Evolutionary conservation across 768 basidiomycete species (phyloP).

Genomic region (Rhodotorula taiwanensis): DNA sequence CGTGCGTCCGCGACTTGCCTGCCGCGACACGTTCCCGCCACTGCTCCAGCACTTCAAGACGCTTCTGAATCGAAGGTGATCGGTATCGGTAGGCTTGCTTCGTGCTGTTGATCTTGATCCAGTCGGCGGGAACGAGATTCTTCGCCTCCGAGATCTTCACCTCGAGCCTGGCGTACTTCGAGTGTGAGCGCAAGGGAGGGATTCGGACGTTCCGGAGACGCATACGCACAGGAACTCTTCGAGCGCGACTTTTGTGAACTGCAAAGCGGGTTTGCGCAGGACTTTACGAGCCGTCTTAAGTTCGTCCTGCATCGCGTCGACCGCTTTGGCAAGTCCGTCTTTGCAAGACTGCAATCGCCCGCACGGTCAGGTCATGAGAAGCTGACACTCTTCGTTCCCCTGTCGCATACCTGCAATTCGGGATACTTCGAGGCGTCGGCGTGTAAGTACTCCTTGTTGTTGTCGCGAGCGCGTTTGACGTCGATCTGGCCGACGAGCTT

Average conservation of each 20-base stretch:
- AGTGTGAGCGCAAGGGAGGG: too few relatives aligned
- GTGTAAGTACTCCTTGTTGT: conserved; percentile 69
- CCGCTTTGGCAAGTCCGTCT: conserved; percentile 39
- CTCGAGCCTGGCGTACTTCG: conserved; percentile 3
- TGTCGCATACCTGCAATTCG: conserved; percentile 44
- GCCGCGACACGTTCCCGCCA: conserved; percentile 54
- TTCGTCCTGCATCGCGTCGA: conserved; percentile 60
- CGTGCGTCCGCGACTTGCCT: background rate
- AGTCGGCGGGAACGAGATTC: conserved; percentile 51
- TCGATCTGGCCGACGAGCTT: conserved; percentile 56
- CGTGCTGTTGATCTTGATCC: conserved; percentile 64
- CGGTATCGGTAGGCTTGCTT: conserved; percentile 66
- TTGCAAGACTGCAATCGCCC: conserved; percentile 10
- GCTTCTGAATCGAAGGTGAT: conserved; percentile 58
- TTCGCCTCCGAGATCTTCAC: conserved; percentile 45
- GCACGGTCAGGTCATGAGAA: background rate
- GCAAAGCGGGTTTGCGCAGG: conserved; percentile 63
- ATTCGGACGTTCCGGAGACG: background rate
- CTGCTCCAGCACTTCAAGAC: conserved; percentile 64
- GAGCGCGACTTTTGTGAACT: conserved; percentile 60
- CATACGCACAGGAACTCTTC: conserved; percentile 62
- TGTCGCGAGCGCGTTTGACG: conserved; percentile 58
- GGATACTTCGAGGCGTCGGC: conserved; percentile 53
- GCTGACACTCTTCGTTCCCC: background rate
- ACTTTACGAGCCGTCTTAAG: conserved; percentile 59